phyloP scores from a whole-genome alignment of 2,329 filamentous ascomycete species.

The Westerdykella ornata region DNA sequence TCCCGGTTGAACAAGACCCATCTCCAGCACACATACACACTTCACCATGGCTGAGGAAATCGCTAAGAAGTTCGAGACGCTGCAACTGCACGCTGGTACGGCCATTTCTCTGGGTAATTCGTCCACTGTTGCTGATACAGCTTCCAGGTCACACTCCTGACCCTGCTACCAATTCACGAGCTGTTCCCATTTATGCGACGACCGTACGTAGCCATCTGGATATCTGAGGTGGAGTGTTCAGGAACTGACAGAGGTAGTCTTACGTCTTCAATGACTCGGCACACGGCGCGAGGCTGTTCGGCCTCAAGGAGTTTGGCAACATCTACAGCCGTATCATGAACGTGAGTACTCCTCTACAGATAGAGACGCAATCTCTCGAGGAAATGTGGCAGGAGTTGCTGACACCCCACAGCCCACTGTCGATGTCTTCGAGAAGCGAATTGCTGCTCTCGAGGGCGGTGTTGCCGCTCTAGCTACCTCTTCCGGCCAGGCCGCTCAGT shows the following conservation, averaged over 20 bases:
- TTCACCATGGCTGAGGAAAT: constrained; percentile 35
- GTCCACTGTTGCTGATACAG: not conserved
- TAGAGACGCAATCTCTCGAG: not conserved
- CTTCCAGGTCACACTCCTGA: constrained; percentile 67
- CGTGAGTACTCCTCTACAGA: constrained; percentile 47
- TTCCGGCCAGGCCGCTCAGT: constrained; percentile 86
- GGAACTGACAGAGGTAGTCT: constrained; percentile 50
- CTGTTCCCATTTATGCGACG: constrained; percentile 92
- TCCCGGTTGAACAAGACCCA: not conserved
- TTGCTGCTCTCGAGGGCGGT: constrained; percentile 92
- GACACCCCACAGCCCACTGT: constrained; percentile 62
- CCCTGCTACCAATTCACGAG: constrained; percentile 73
- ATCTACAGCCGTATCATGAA: constrained; percentile 98
- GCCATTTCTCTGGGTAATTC: not conserved
- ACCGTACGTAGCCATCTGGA: constrained; percentile 48
- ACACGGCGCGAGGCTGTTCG: constrained; percentile 89
- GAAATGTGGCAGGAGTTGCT: constrained; percentile 3
- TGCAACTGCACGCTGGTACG: constrained; percentile 47
- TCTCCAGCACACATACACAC: constrained; percentile 6
- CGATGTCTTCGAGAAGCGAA: constrained; percentile 92
- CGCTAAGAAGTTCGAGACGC: constrained; percentile 44
- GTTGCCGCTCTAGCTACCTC: constrained; percentile 76
- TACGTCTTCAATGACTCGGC: constrained; percentile 94
- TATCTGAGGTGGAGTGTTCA: not conserved
- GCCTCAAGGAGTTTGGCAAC: constrained; percentile 94